A percentile compares a stretch with the other conserved stretches of the same genome.
Conservation (phyloP, 306 rosid genomes). For the Carpinus fangiana region DNA sequence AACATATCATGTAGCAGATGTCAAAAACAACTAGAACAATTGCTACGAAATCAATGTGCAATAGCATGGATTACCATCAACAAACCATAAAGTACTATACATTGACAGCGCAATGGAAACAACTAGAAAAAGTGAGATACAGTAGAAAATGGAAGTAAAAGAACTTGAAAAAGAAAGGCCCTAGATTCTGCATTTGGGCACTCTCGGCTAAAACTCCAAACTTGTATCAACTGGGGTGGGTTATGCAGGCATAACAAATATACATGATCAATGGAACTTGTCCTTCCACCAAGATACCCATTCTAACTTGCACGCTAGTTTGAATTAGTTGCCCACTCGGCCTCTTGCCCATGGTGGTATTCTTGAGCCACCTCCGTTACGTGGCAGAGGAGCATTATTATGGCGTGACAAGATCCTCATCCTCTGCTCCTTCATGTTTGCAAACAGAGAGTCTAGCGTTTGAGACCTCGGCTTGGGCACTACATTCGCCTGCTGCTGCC, state of each 20-base stretch:
- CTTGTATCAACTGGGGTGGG: slow-evolving; percentile 15
- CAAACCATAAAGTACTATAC: slow-evolving; percentile 25
- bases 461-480: slow-evolving; percentile 66
- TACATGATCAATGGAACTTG: slow-evolving; percentile 1
- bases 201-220: slow-evolving; percentile 7
- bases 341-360: slow-evolving; percentile 75
- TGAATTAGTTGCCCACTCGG: slow-evolving; percentile 55
- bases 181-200: slow-evolving; percentile 14
- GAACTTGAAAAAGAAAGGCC: background rate
- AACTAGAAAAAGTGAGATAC: background rate
- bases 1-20: too few relatives aligned
- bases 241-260: slow-evolving; percentile 10
- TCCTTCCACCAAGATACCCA: background rate
- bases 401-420: slow-evolving; percentile 56
- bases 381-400: slow-evolving; percentile 31
- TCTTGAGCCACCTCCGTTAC: slow-evolving; percentile 46
- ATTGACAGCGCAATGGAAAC: slow-evolving; percentile 19
- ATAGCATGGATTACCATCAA: background rate
- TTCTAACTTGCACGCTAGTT: background rate
- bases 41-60: background rate
- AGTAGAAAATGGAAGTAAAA: background rate
- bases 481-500: slow-evolving; percentile 30
- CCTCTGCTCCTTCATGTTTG: slow-evolving; percentile 88
- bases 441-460: slow-evolving; percentile 78
- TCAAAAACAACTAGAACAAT: background rate